Percentiles rank a stretch among this genome's conserved stretches.
phyloP scores from a whole-genome alignment of 768 basidiomycete species.

The Lentinula guzmanii region DNA sequence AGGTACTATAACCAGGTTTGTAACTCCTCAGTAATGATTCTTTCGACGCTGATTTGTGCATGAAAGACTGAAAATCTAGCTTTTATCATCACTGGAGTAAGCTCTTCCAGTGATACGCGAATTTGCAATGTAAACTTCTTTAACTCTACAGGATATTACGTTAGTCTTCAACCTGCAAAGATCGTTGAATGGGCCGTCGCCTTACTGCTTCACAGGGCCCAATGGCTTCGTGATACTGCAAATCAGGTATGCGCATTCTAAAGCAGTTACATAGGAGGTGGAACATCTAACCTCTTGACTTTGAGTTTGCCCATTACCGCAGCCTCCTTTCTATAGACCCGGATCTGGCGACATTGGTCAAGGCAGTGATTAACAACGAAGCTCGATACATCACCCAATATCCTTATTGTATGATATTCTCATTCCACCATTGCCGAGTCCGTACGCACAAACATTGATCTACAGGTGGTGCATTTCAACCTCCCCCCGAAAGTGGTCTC shows the following conservation, averaged over 20 bases:
- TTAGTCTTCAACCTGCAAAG: conserved; percentile 25
- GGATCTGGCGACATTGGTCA: conserved; percentile 58
- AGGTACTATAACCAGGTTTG: conserved; percentile 63
- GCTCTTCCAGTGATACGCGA: conserved; percentile 12
- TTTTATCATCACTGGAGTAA: conserved; percentile 75
- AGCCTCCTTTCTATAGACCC: conserved; percentile 50
- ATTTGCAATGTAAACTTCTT: background rate
- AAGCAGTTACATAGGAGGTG: background rate
- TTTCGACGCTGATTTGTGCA: background rate
- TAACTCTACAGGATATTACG: conserved; percentile 58
- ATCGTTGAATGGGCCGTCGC: background rate
- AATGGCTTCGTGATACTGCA: conserved; percentile 79
- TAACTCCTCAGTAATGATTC: background rate
- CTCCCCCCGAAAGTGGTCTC: conserved; percentile 70
- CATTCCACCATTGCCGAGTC: background rate
- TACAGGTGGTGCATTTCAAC: conserved; percentile 67
- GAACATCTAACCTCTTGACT: background rate
- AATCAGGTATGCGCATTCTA: conserved; percentile 48
- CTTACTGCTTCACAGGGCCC: conserved; percentile 35
- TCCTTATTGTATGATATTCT: conserved; percentile 53
- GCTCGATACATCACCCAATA: conserved; percentile 65
- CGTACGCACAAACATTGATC: background rate
- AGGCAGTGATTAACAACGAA: conserved; percentile 80
- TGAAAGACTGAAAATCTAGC: conserved; percentile 59
- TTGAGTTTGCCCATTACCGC: conserved; percentile 67